These are phyloP conservation scores for Cercis canadensis DNA, from an alignment of 306 rosid genomes.

Conservation along the genomic window DNA sequence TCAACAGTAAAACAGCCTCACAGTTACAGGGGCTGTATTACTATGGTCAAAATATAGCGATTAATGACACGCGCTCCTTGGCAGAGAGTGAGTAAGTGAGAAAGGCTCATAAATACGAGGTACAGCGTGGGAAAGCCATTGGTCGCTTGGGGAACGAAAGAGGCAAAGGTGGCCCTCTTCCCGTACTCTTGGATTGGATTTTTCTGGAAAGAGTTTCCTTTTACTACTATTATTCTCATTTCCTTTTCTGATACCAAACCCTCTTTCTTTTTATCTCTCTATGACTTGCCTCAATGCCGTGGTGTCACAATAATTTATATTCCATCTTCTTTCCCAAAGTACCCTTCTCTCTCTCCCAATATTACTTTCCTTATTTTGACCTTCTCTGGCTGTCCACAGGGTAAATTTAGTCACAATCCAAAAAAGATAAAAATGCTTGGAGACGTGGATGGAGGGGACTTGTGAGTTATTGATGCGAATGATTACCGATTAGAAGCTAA, in stretches of 20 bases:
- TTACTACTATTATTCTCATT: constrained; percentile 65
- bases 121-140: constrained; percentile 58
- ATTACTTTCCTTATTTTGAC: constrained; percentile 45
- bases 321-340: constrained; percentile 34
- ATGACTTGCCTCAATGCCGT: background rate
- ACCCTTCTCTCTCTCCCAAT: constrained; percentile 8
- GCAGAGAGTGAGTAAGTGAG: constrained; percentile 36
- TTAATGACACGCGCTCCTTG: constrained; percentile 31
- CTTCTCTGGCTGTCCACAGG: constrained; percentile 26
- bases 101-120: constrained; percentile 80
- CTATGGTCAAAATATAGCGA: background rate
- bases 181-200: constrained; percentile 97
- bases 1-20: too few relatives aligned
- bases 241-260: constrained; percentile 57
- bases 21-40: too few relatives aligned
- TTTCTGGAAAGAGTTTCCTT: constrained; percentile 74
- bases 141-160: constrained; percentile 60
- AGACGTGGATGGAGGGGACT: constrained; percentile 32
- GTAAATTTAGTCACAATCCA: constrained; percentile 47
- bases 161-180: constrained; percentile 87
- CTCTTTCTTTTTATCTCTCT: background rate
- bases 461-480: constrained; percentile 40
- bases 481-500: constrained; percentile 46
- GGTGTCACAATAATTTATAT: background rate
- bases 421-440: constrained; percentile 24